Conservation (phyloP, 208 protist genomes). For the Acanthamoeba sp. region DNA sequence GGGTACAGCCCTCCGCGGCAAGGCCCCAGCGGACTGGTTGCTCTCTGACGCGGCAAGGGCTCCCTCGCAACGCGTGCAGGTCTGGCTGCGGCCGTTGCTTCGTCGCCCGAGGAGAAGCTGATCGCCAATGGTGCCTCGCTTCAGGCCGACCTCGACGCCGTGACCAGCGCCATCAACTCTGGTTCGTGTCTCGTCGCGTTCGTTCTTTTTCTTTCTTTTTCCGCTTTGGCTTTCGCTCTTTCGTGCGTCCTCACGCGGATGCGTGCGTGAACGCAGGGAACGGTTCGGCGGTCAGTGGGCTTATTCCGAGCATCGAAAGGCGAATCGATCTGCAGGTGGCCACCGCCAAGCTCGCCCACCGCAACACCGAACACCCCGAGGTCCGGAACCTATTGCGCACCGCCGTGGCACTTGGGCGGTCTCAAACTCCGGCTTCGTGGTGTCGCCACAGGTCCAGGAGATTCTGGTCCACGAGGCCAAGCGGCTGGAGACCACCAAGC, state of each 20-base stretch:
- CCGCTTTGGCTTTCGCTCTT: background rate
- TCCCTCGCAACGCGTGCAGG: too few species aligned
- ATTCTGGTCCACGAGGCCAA: slow-evolving; percentile 10
- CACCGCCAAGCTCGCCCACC: background rate
- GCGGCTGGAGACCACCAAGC: background rate
- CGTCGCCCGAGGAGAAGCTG: slow-evolving; percentile 35
- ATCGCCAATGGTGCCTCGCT: slow-evolving; percentile 21
- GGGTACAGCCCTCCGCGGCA: slow-evolving; percentile 18
- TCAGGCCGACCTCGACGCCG: background rate
- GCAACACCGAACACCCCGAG: slow-evolving; percentile 62
- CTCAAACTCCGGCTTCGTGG: background rate
- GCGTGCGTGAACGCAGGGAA: background rate
- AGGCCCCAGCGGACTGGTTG: too few species aligned
- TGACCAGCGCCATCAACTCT: background rate
- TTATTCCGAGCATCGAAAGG: slow-evolving; percentile 38
- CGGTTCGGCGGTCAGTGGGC: background rate
- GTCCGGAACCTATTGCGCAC: background rate
- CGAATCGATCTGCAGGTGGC: slow-evolving; percentile 48
- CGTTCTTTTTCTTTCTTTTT: too few species aligned
- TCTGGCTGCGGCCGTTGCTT: slow-evolving; percentile 11
- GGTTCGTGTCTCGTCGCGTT: slow-evolving; percentile 8
- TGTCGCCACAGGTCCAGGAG: background rate
- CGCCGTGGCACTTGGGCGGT: background rate
- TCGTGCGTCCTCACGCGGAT: background rate
- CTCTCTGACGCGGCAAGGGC: too few species aligned